These are phyloP conservation scores for Lentinula sp. DNA, from an alignment of 768 basidiomycete genomes.

Conservation along the genomic window DNA sequence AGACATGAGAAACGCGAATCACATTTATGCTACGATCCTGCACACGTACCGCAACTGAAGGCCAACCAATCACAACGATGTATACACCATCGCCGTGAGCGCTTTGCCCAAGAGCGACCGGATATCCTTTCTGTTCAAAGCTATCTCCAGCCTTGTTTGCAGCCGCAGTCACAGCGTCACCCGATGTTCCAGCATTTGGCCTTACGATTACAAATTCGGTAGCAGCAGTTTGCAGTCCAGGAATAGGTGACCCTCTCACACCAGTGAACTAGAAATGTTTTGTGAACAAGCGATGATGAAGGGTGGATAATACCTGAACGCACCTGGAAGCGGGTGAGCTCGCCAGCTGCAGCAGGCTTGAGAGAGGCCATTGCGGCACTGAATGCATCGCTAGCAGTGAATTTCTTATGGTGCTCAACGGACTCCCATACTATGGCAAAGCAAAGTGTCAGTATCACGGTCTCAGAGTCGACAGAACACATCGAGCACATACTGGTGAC, in stretches of 20 bases:
- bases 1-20: not conserved
- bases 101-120: not conserved
- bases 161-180: not conserved
- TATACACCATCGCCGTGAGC: not conserved
- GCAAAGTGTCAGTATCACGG: not conserved
- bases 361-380: not conserved
- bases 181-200: not conserved
- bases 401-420: not conserved
- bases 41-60: not conserved
- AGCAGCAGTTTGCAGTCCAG: not conserved
- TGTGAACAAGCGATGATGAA: not conserved
- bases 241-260: not conserved
- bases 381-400: not conserved
- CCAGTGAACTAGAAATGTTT: not conserved
- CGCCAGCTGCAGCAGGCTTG: not conserved
- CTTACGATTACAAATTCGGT: not conserved
- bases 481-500: not conserved
- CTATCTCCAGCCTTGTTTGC: not conserved
- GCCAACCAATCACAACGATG: not conserved
- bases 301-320: not conserved
- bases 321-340: not conserved
- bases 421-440: slow-evolving; percentile 1
- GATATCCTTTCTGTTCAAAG: not conserved
- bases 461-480: not conserved
- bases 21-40: not conserved